phyloP scores from a whole-genome alignment of 805 yeast species.

The Millerozyma miso region DNA sequence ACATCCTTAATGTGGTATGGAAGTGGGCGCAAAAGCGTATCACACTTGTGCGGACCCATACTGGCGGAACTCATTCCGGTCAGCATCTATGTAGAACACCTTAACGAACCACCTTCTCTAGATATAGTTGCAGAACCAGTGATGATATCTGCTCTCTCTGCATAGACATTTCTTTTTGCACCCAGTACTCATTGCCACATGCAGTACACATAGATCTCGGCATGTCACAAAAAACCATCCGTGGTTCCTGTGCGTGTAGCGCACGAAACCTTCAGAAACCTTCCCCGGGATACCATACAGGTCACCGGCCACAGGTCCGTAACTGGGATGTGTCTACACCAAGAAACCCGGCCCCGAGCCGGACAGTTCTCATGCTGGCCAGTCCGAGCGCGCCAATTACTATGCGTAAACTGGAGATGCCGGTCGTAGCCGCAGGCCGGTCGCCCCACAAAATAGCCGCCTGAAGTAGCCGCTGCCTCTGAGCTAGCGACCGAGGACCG shows the following conservation, averaged over 20 bases:
- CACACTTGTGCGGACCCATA: neutral
- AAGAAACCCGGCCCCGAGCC: neutral
- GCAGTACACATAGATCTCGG: too few relatives aligned
- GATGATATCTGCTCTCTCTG: neutral
- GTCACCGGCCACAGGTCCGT: neutral
- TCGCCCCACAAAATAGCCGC: neutral
- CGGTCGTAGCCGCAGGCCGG: neutral
- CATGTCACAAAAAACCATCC: too few relatives aligned
- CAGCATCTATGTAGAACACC: too few relatives aligned
- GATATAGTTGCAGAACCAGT: too few relatives aligned
- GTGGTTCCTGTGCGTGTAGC: too few relatives aligned
- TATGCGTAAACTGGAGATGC: neutral
- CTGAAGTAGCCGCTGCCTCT: neutral
- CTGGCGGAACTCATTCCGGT: neutral
- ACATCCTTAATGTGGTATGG: neutral
- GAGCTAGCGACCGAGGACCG: neutral
- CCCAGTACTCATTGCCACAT: too few relatives aligned
- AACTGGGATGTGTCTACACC: neutral
- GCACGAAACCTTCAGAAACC: too few relatives aligned
- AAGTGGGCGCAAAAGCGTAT: neutral
- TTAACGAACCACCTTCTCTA: too few relatives aligned
- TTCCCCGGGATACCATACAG: too few relatives aligned
- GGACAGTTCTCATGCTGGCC: neutral
- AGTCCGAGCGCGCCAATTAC: neutral
- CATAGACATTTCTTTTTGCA: neutral